Conservation (phyloP, 768 basidiomycete genomes). For the Solioccasus polychromus region DNA sequence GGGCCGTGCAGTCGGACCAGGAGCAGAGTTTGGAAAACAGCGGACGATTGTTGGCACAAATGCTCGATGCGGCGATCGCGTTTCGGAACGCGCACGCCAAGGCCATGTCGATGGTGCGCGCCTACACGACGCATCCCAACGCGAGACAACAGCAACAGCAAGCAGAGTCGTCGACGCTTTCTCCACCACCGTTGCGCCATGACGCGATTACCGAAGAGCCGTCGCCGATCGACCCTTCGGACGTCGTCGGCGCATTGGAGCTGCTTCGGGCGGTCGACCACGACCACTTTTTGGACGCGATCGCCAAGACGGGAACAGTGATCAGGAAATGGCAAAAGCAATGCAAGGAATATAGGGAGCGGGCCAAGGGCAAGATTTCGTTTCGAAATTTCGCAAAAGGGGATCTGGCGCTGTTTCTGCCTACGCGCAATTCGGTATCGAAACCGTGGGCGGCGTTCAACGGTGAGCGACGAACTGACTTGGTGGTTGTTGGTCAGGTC, state of each 20-base stretch:
- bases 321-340: slow-evolving; percentile 98
- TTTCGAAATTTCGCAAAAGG: slow-evolving; percentile 95
- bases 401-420: slow-evolving; percentile 92
- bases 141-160: slow-evolving; percentile 40
- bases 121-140: slow-evolving; percentile 51
- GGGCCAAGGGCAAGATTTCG: slow-evolving; percentile 94
- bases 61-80: slow-evolving; percentile 74
- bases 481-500: too few relatives aligned
- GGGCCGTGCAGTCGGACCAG: slow-evolving; percentile 62
- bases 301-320: slow-evolving; percentile 78
- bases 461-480: slow-evolving; percentile 46
- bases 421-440: slow-evolving; percentile 89
- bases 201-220: slow-evolving; percentile 58
- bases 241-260: slow-evolving; percentile 68
- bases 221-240: slow-evolving; percentile 74
- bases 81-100: slow-evolving; percentile 78
- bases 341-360: slow-evolving; percentile 92
- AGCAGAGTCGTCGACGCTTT: slow-evolving; percentile 46
- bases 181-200: slow-evolving; percentile 45
- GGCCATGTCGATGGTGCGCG: slow-evolving; percentile 60
- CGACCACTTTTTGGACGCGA: slow-evolving; percentile 79
- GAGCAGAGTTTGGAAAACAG: slow-evolving; percentile 66
- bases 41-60: slow-evolving; percentile 72
- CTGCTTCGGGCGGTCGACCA: slow-evolving; percentile 74
- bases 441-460: slow-evolving; percentile 99